A percentile compares a stretch with the other conserved stretches of the same genome.
Evolutionary conservation across 2,329 filamentous ascomycete genomes (phyloP).

Genomic region (Cucurbitaria berberidis): DNA sequence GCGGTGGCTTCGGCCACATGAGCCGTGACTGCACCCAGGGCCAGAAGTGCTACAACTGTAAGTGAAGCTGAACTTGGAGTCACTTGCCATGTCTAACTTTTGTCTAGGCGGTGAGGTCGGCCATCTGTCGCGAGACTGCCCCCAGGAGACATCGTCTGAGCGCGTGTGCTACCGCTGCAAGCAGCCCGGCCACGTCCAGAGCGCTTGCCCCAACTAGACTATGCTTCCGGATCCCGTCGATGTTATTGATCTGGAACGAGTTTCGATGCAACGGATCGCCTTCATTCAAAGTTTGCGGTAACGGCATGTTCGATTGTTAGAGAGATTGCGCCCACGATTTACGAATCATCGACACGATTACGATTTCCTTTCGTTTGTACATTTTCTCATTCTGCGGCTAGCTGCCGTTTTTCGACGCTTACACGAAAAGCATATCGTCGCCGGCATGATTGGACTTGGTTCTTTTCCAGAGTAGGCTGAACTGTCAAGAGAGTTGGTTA

Average conservation of each 20-base stretch:
- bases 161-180: constrained; percentile 99
- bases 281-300: constrained; percentile 20
- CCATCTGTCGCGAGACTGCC: constrained; percentile 94
- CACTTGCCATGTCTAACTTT: constrained; percentile 29
- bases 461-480: constrained; percentile 42
- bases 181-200: constrained; percentile 88
- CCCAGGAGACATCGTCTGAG: constrained; percentile 86
- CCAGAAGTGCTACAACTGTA: constrained; percentile 99
- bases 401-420: constrained; percentile 47
- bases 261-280: constrained; percentile 33
- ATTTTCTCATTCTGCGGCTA: constrained; percentile 49
- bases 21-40: constrained; percentile 98
- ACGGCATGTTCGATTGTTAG: constrained; percentile 35
- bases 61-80: constrained; percentile 33
- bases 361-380: constrained; percentile 48
- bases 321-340: constrained; percentile 37
- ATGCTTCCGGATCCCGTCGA: constrained; percentile 30
- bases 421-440: constrained; percentile 48
- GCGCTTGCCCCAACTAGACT: constrained; percentile 83
- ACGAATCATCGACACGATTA: constrained; percentile 44
- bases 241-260: constrained; percentile 38
- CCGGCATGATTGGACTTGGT: constrained; percentile 46
- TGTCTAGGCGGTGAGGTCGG: constrained; percentile 76
- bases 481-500: constrained; percentile 44
- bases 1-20: constrained; percentile 96